These are phyloP conservation scores for Darksidea phi DNA, from an alignment of 495 filamentous ascomycete genomes.

Conservation along the genomic window DNA sequence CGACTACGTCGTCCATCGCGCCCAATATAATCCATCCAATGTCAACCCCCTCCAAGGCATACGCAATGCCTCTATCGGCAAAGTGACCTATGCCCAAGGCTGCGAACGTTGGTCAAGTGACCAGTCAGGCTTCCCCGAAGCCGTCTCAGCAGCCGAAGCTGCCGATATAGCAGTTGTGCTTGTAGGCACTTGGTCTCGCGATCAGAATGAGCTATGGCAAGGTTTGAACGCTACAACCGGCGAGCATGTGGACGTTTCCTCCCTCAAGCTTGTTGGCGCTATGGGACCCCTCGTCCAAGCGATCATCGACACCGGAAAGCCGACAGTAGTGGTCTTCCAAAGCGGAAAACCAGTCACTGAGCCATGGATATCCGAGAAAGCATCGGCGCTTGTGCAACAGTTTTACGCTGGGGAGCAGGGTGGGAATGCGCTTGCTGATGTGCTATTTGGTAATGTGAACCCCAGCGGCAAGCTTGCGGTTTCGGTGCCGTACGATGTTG, in stretches of 20 bases:
- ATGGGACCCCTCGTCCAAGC: slow-evolving; percentile 63
- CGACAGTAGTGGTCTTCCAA: slow-evolving; percentile 67
- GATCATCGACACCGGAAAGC: slow-evolving; percentile 62
- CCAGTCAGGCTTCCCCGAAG: slow-evolving; percentile 60
- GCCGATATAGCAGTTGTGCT: slow-evolving; percentile 70
- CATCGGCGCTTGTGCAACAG: slow-evolving; percentile 64
- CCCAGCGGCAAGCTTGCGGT: slow-evolving; percentile 50
- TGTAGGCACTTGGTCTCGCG: slow-evolving; percentile 72
- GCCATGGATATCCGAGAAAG: slow-evolving; percentile 60
- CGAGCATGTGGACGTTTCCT: slow-evolving; percentile 65
- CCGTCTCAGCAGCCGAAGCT: slow-evolving; percentile 59
- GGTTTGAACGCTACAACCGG: slow-evolving; percentile 70
- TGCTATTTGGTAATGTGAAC: slow-evolving; percentile 38
- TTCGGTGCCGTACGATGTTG: slow-evolving; percentile 61
- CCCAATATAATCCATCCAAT: slow-evolving; percentile 54
- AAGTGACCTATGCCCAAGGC: slow-evolving; percentile 64
- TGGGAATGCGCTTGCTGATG: slow-evolving; percentile 41
- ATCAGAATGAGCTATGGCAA: slow-evolving; percentile 65
- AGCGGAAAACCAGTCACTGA: slow-evolving; percentile 70
- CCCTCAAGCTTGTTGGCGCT: slow-evolving; percentile 66
- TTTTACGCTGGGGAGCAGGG: slow-evolving; percentile 67
- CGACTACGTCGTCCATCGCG: slow-evolving; percentile 63
- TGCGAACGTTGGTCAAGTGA: slow-evolving; percentile 73
- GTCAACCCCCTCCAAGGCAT: slow-evolving; percentile 68
- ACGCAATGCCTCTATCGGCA: slow-evolving; percentile 54